These are phyloP conservation scores for Claviceps lovelessii DNA, from an alignment of 2,329 filamentous ascomycete species.

Conservation along the genomic window DNA sequence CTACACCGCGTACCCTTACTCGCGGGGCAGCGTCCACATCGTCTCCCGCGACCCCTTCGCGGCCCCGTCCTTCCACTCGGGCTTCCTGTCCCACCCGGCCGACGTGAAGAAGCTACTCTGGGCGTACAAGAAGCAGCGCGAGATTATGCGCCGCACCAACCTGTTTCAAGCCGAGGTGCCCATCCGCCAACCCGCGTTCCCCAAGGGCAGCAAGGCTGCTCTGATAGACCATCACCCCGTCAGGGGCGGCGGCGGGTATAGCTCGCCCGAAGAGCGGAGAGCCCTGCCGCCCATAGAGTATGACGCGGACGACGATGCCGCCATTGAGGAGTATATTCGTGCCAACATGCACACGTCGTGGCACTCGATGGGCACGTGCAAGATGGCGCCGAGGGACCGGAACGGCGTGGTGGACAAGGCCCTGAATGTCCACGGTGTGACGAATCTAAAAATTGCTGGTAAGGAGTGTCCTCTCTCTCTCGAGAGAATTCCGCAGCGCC, in stretches of 20 bases:
- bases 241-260: conserved; percentile 3
- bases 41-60: conserved; percentile 25
- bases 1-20: conserved; percentile 46
- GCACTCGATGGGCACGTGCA: conserved; percentile 36
- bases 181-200: conserved; percentile 28
- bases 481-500: too few relatives aligned
- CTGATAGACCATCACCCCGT: conserved; percentile 13
- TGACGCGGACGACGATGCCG: conserved; percentile 30
- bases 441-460: conserved; percentile 31
- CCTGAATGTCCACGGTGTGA: conserved; percentile 28
- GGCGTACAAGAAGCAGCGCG: conserved; percentile 49
- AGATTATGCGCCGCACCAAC: conserved; percentile 41
- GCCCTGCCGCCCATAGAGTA: conserved; percentile 25
- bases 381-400: conserved; percentile 31
- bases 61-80: conserved; percentile 40
- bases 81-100: conserved; percentile 30
- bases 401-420: conserved; percentile 31
- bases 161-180: conserved; percentile 33
- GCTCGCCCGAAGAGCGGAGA: conserved; percentile 15
- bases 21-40: conserved; percentile 48
- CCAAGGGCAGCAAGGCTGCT: conserved; percentile 23
- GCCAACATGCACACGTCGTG: conserved; percentile 25
- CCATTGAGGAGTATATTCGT: conserved; percentile 29
- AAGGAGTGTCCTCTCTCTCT: conserved; percentile 13
- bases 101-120: conserved; percentile 45